A percentile compares a stretch with the other conserved stretches of the same genome.
Conservation (phyloP, 345 rosid species). For the Bruguiera gymnorhiza region DNA sequence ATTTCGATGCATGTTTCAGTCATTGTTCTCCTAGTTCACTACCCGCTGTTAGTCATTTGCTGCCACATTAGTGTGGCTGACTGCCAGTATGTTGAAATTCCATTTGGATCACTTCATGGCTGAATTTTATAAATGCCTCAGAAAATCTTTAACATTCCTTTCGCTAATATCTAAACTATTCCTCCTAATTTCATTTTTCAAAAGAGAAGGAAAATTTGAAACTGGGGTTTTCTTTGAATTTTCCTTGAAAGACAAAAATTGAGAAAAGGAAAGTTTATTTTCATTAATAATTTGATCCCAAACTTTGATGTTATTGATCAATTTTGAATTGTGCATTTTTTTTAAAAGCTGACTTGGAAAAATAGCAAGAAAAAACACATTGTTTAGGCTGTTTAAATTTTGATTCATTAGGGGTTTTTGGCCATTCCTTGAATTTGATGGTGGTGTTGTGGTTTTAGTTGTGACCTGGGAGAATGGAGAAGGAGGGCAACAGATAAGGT, state of each 20-base stretch:
- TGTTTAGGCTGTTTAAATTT: background rate
- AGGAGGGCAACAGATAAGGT: constrained; percentile 38
- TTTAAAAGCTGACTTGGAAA: background rate
- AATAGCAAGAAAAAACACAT: too few species aligned
- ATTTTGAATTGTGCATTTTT: background rate
- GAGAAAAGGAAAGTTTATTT: background rate
- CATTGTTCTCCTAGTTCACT: too few species aligned
- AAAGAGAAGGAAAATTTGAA: background rate
- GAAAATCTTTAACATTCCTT: too few species aligned
- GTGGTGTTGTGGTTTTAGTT: background rate
- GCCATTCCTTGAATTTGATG: background rate
- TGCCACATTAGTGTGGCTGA: too few species aligned
- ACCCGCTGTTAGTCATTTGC: too few species aligned
- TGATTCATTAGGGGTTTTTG: constrained; percentile 20
- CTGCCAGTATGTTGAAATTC: too few species aligned
- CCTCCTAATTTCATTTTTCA: background rate
- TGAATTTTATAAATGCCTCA: too few species aligned
- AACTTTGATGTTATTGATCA: background rate
- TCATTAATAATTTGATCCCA: background rate
- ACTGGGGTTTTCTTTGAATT: background rate
- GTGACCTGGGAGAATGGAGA: background rate
- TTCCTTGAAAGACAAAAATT: too few species aligned
- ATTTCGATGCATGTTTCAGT: too few species aligned
- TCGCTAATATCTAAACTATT: too few species aligned
- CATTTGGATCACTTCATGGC: too few species aligned